These are phyloP conservation scores for Corymbia maculata DNA, from an alignment of 345 rosid genomes.

Conservation along the genomic window DNA sequence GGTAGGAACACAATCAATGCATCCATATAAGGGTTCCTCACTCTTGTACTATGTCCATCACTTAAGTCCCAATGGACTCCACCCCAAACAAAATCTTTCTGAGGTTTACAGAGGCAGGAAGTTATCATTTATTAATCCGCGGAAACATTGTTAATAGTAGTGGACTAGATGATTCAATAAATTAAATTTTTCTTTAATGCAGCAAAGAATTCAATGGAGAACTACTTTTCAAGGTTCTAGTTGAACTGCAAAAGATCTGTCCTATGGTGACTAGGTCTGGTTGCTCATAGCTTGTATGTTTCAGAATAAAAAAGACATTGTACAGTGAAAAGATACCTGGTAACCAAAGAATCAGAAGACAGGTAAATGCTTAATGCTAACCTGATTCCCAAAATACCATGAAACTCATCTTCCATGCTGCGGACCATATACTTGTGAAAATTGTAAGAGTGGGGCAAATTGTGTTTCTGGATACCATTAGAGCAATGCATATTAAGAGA, in stretches of 20 bases:
- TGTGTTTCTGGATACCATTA: constrained; percentile 61
- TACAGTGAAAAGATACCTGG: background rate
- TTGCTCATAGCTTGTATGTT: background rate
- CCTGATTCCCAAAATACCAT: constrained; percentile 94
- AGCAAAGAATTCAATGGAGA: background rate
- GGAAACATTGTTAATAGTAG: background rate
- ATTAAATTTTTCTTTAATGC: background rate
- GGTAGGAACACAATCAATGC: background rate
- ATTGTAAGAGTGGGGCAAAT: constrained; percentile 70
- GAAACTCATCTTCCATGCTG: constrained; percentile 98
- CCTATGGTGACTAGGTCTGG: background rate
- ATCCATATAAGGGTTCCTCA: background rate
- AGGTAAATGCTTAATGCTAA: constrained; percentile 8
- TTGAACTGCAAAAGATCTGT: background rate
- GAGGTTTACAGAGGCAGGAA: background rate
- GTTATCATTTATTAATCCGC: background rate
- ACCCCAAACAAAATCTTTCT: background rate
- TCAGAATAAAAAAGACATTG: background rate
- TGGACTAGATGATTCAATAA: background rate
- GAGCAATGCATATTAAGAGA: background rate
- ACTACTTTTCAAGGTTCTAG: background rate
- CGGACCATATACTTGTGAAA: constrained; percentile 91
- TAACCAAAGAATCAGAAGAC: background rate
- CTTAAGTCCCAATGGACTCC: background rate
- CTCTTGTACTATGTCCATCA: background rate